Conservation (phyloP, 441 rosid genomes). For the Euphorbia neoarborescens region DNA sequence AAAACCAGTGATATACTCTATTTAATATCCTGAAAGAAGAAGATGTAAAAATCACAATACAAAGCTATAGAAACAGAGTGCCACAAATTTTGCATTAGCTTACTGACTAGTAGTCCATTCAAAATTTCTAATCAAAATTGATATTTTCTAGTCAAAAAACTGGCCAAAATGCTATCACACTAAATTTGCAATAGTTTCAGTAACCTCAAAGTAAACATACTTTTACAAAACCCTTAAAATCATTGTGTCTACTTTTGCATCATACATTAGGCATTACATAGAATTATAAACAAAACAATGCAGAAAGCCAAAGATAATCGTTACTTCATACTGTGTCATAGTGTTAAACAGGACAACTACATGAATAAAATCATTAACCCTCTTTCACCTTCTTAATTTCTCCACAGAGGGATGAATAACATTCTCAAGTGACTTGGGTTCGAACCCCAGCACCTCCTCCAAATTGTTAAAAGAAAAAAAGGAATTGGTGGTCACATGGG, state of each 20-base stretch:
- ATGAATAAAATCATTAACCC: not conserved
- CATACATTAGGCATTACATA: not conserved
- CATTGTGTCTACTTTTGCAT: not conserved
- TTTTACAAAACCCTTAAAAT: not conserved
- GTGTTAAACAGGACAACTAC: not conserved
- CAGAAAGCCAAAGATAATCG: not conserved
- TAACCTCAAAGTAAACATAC: not conserved
- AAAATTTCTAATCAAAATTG: not conserved
- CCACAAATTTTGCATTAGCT: not conserved
- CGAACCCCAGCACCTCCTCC: too few species aligned
- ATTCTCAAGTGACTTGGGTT: too few species aligned
- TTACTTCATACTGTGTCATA: too few species aligned
- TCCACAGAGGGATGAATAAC: not conserved
- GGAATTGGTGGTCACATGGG: not conserved
- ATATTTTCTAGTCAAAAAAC: not conserved
- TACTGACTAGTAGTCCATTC: not conserved
- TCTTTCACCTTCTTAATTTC: not conserved
- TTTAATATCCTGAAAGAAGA: not conserved
- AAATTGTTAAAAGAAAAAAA: too few species aligned
- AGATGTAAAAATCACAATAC: not conserved
- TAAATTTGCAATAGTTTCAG: not conserved
- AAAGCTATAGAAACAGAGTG: not conserved
- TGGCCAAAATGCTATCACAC: not conserved
- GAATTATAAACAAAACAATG: not conserved
- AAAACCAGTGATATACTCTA: not conserved